Percentiles rank a stretch among this genome's conserved stretches.
phyloP scores from a whole-genome alignment of 2,329 filamentous ascomycete genomes.

The Cercospora zeina region DNA sequence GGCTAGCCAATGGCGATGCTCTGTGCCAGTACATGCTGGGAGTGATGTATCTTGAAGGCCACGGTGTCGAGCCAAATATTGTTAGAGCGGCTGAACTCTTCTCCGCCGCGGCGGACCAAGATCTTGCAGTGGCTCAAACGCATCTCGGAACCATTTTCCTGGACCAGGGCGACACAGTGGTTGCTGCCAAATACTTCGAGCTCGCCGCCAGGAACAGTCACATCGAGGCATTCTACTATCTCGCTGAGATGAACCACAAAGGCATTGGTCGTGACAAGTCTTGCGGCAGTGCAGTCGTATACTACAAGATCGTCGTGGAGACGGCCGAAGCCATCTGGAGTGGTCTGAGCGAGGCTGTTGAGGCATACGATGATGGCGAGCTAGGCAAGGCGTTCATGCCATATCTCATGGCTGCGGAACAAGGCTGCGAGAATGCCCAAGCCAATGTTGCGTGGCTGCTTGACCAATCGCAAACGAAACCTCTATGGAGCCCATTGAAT shows the following conservation, averaged over 20 bases:
- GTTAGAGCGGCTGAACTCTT: conserved; percentile 73
- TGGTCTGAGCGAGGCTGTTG: conserved; percentile 78
- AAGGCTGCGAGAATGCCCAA: conserved; percentile 86
- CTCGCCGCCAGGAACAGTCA: conserved; percentile 78
- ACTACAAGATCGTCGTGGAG: conserved; percentile 85
- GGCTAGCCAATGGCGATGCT: conserved; percentile 71
- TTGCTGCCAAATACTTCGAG: conserved; percentile 84
- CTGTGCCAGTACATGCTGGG: conserved; percentile 84
- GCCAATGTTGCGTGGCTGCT: conserved; percentile 87
- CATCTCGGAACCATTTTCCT: conserved; percentile 81
- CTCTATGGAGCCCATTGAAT: conserved; percentile 24
- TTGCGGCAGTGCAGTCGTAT: conserved; percentile 73
- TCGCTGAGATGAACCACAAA: conserved; percentile 81
- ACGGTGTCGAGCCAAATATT: conserved; percentile 69
- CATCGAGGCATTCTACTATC: conserved; percentile 88
- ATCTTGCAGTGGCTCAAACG: conserved; percentile 77
- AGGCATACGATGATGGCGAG: conserved; percentile 76
- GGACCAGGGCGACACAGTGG: conserved; percentile 80
- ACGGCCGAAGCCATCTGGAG: conserved; percentile 86
- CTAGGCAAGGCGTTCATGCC: conserved; percentile 75
- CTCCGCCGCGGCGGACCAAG: conserved; percentile 76
- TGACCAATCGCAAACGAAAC: conserved; percentile 56
- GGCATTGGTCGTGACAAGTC: conserved; percentile 78
- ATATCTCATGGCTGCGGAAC: conserved; percentile 85
- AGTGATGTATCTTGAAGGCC: conserved; percentile 77